phyloP scores from a whole-genome alignment of 2,329 filamentous ascomycete genomes.

The Trichoderma guizhouense region DNA sequence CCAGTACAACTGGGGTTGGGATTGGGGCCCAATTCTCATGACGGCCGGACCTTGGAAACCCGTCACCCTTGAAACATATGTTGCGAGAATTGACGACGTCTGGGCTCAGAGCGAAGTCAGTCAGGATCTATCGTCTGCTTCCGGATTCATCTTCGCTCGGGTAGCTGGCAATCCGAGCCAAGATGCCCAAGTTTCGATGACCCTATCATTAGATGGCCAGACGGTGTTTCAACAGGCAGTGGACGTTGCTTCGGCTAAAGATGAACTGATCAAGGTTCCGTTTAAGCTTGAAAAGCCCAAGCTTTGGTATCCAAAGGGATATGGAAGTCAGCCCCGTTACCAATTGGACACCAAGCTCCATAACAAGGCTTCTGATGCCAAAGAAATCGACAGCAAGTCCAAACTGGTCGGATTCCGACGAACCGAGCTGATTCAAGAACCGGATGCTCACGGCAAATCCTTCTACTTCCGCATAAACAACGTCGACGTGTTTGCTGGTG shows the following conservation, averaged over 20 bases:
- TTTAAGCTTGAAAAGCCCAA: slow-evolving; percentile 39
- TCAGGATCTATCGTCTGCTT: slow-evolving; percentile 36
- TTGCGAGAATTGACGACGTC: slow-evolving; percentile 56
- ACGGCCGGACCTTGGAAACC: slow-evolving; percentile 65
- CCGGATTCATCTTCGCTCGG: slow-evolving; percentile 37
- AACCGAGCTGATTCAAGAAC: slow-evolving; percentile 53
- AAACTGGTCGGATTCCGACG: slow-evolving; percentile 65
- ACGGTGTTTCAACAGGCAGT: slow-evolving; percentile 20
- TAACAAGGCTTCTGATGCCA: neutral
- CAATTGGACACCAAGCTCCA: neutral
- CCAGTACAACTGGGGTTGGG: slow-evolving; percentile 70
- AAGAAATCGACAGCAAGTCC: neutral
- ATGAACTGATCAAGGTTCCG: slow-evolving; percentile 4
- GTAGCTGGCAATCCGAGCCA: slow-evolving; percentile 33
- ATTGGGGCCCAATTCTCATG: slow-evolving; percentile 64
- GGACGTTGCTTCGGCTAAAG: neutral
- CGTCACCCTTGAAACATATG: slow-evolving; percentile 62
- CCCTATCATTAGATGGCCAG: slow-evolving; percentile 24
- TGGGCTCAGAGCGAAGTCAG: slow-evolving; percentile 39
- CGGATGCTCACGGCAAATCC: slow-evolving; percentile 60
- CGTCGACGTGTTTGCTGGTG: slow-evolving; percentile 69
- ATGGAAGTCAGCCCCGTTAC: slow-evolving; percentile 19
- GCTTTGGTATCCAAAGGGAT: slow-evolving; percentile 23
- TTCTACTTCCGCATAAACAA: slow-evolving; percentile 75
- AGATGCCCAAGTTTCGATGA: slow-evolving; percentile 25